phyloP scores from a whole-genome alignment of 352 stramenopile species.

The Pythium grandisporangium region DNA sequence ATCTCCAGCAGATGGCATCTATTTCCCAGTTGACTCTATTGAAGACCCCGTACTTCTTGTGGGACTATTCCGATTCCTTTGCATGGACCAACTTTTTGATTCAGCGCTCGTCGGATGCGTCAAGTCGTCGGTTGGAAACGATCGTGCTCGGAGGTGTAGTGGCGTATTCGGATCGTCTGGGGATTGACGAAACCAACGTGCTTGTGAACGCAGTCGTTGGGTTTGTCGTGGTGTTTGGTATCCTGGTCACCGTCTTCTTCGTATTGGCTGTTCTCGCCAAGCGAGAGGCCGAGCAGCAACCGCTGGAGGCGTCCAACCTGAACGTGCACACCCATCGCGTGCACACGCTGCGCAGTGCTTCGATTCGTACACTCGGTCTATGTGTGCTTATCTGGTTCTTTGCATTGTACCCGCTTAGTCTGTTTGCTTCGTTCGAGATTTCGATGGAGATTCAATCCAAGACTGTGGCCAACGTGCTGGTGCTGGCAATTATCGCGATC shows the following conservation, averaged over 20 bases:
- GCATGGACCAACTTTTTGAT: slow-evolving; percentile 62
- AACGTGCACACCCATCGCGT: slow-evolving; percentile 27
- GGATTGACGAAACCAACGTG: slow-evolving; percentile 33
- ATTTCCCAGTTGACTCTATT: slow-evolving; percentile 50
- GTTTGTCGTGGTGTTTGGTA: slow-evolving; percentile 28
- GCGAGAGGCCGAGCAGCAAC: slow-evolving; percentile 31
- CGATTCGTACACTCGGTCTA: slow-evolving; percentile 45
- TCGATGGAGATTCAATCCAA: slow-evolving; percentile 43
- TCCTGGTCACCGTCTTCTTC: slow-evolving; percentile 32
- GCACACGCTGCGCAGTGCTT: slow-evolving; percentile 43
- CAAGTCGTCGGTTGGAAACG: slow-evolving; percentile 33
- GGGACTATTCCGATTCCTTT: slow-evolving; percentile 58
- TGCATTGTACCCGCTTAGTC: slow-evolving; percentile 45
- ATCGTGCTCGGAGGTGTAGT: slow-evolving; percentile 47
- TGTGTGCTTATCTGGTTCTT: slow-evolving; percentile 53
- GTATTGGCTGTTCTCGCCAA: slow-evolving; percentile 40
- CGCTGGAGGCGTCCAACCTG: slow-evolving; percentile 23
- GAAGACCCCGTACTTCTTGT: slow-evolving; percentile 58
- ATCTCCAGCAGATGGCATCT: slow-evolving; percentile 57
- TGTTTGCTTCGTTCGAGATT: slow-evolving; percentile 53
- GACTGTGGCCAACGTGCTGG: slow-evolving; percentile 13
- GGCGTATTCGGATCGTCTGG: slow-evolving; percentile 45
- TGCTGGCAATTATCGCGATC: slow-evolving; percentile 33
- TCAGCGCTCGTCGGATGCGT: slow-evolving; percentile 3
- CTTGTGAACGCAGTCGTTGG: slow-evolving; percentile 21